Evolutionary conservation across 2,329 filamentous ascomycete species (phyloP).

Genomic region (Diaporthe sp.): DNA sequence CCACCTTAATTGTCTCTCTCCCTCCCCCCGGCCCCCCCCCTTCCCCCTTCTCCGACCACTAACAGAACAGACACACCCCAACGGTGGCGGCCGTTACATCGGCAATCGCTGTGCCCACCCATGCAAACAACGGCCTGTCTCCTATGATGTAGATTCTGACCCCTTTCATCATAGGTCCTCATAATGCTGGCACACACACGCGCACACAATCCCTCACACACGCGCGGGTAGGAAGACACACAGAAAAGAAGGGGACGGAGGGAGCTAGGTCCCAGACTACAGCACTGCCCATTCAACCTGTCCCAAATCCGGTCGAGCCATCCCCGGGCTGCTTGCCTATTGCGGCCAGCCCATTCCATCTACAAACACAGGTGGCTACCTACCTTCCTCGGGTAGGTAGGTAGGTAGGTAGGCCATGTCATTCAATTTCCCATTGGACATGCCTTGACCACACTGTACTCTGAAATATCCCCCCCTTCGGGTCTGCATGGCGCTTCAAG

Average conservation of each 20-base stretch:
- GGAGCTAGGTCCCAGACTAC: background rate
- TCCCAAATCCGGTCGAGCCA: slow-evolving; percentile 28
- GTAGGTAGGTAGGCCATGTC: background rate
- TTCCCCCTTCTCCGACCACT: background rate
- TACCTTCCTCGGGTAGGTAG: no score
- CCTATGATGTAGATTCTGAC: slow-evolving; percentile 7
- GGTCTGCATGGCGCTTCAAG: slow-evolving; percentile 1
- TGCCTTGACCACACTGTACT: background rate
- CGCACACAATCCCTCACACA: background rate
- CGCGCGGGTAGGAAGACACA: background rate
- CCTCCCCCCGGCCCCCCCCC: no score
- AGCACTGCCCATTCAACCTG: background rate
- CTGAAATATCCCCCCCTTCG: background rate
- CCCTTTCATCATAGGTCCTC: background rate
- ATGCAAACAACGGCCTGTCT: background rate
- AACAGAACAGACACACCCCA: background rate
- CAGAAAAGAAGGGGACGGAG: background rate
- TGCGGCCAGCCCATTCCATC: slow-evolving; percentile 5
- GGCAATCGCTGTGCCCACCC: background rate
- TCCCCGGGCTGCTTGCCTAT: slow-evolving; percentile 27
- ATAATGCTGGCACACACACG: background rate
- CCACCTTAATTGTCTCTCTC: no score
- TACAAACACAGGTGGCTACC: background rate
- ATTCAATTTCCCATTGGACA: background rate
- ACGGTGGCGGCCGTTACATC: slow-evolving; percentile 28